phyloP scores from a whole-genome alignment of 2,329 filamentous ascomycete species.

The Aspergillus ruber region DNA sequence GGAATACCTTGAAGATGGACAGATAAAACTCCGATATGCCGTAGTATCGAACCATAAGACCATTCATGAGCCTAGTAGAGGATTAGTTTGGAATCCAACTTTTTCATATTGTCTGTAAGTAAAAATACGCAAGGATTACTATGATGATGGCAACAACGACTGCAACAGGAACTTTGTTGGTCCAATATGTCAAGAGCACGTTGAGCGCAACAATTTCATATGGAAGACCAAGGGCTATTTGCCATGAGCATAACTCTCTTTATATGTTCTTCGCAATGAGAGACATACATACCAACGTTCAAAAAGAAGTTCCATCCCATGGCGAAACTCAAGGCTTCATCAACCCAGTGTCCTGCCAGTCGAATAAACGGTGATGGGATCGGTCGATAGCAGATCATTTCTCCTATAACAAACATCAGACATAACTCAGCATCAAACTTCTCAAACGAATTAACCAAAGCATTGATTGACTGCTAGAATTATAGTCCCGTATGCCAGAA shows the following conservation, averaged over 20 bases:
- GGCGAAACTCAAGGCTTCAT: constrained; percentile 23
- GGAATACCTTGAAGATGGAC: constrained; percentile 36
- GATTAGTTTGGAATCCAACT: no score
- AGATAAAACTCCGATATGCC: constrained; percentile 45
- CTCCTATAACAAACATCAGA: constrained; percentile 8
- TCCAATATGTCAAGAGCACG: constrained; percentile 33
- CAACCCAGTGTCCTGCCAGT: constrained; percentile 22
- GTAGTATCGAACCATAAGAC: constrained; percentile 38
- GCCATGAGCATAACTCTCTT: no score
- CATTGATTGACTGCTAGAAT: constrained; percentile 27
- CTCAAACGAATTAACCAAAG: constrained; percentile 9
- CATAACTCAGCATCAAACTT: no score
- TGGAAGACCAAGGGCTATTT: constrained; percentile 20
- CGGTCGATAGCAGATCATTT: constrained; percentile 24
- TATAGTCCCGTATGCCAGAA: constrained; percentile 16
- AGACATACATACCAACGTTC: constrained; percentile 14
- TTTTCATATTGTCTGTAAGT: no score
- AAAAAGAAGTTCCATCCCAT: constrained; percentile 27
- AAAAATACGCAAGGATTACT: no score
- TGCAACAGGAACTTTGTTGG: constrained; percentile 32
- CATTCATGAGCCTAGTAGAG: constrained; percentile 24
- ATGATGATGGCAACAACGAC: constrained; percentile 32
- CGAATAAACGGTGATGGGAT: constrained; percentile 21
- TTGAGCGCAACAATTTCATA: constrained; percentile 36
- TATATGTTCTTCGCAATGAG: not conserved